Percentiles rank a stretch among this genome's conserved stretches.
These are phyloP conservation scores for Pseudohalonectria lignicola DNA, from an alignment of 2,329 filamentous ascomycete genomes.

Conservation along the genomic window DNA sequence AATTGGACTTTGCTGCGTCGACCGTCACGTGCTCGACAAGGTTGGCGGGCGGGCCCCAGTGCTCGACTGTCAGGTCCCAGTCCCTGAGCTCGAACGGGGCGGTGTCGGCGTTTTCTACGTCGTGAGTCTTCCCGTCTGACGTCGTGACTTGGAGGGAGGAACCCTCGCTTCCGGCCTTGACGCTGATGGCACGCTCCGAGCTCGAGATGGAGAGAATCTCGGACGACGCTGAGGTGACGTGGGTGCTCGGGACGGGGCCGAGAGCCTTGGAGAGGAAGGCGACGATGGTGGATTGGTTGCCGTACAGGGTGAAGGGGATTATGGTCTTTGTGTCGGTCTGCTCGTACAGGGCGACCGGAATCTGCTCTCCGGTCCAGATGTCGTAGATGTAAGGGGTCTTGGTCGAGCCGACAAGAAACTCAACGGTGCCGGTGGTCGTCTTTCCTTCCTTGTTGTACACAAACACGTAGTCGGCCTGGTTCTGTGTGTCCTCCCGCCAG, in stretches of 20 bases:
- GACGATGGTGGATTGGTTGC: constrained; percentile 26
- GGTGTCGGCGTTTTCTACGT: not conserved
- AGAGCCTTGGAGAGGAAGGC: constrained; percentile 4
- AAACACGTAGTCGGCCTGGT: constrained; percentile 22
- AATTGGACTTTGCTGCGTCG: constrained; percentile 2
- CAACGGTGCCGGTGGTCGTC: too few species aligned
- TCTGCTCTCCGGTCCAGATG: constrained; percentile 27
- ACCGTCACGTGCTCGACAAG: not conserved
- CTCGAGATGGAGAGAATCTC: not conserved
- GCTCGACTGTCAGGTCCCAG: constrained; percentile 6
- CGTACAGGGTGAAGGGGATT: constrained; percentile 22
- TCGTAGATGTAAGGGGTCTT: constrained; percentile 15
- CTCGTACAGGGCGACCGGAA: constrained; percentile 13
- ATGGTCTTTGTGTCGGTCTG: constrained; percentile 10
- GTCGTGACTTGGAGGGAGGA: not conserved
- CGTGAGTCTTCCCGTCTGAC: not conserved
- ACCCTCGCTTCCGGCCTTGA: not conserved
- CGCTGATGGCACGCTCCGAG: not conserved
- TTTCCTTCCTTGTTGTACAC: constrained; percentile 24
- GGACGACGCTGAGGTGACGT: not conserved
- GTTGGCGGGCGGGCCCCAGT: constrained; percentile 5
- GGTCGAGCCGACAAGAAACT: not conserved
- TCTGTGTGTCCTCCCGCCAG: constrained; percentile 18
- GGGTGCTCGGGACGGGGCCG: not conserved
- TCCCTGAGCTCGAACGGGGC: constrained; percentile 2